These are phyloP conservation scores for Diplodia intermedia DNA, from an alignment of 2,329 filamentous ascomycete genomes.

Conservation along the genomic window DNA sequence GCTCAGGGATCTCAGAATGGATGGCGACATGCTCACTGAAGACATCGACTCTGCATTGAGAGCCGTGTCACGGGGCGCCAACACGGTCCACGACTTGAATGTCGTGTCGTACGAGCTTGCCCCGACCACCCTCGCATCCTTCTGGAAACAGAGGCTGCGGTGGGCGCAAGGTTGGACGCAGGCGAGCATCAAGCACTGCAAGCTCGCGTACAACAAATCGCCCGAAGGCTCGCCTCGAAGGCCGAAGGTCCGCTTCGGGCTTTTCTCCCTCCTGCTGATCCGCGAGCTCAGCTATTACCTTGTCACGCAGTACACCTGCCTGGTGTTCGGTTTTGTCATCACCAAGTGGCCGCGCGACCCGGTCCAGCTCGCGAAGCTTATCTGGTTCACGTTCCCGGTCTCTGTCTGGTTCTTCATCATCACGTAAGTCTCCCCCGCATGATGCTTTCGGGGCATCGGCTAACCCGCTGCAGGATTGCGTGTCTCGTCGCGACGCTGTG, in stretches of 20 bases:
- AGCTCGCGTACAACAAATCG: slow-evolving; percentile 51
- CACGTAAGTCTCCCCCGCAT: slow-evolving; percentile 44
- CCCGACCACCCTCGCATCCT: slow-evolving; percentile 52
- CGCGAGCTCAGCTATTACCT: slow-evolving; percentile 58
- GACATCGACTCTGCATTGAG: slow-evolving; percentile 59
- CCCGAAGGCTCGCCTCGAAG: slow-evolving; percentile 40
- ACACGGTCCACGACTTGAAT: slow-evolving; percentile 58
- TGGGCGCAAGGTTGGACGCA: slow-evolving; percentile 61
- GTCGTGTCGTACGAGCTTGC: slow-evolving; percentile 58
- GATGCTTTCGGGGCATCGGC: slow-evolving; percentile 22
- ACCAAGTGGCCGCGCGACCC: slow-evolving; percentile 52
- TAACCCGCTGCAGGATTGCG: slow-evolving; percentile 43
- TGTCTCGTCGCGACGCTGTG: slow-evolving; percentile 55
- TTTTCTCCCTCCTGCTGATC: slow-evolving; percentile 55
- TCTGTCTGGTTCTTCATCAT: slow-evolving; percentile 57
- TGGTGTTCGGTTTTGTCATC: slow-evolving; percentile 56
- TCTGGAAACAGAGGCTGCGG: slow-evolving; percentile 59
- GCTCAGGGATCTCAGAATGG: slow-evolving; percentile 57
- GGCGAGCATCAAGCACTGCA: slow-evolving; percentile 53
- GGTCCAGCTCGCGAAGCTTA: slow-evolving; percentile 47
- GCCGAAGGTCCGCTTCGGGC: slow-evolving; percentile 50
- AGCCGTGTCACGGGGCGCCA: slow-evolving; percentile 53
- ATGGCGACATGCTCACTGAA: slow-evolving; percentile 59
- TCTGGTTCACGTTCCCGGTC: slow-evolving; percentile 58
- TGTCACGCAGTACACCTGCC: slow-evolving; percentile 57